A percentile compares a stretch with the other conserved stretches of the same genome.
These are phyloP conservation scores for Colletotrichum eremochloae DNA, from an alignment of 2,329 filamentous ascomycete species.

Conservation along the genomic window DNA sequence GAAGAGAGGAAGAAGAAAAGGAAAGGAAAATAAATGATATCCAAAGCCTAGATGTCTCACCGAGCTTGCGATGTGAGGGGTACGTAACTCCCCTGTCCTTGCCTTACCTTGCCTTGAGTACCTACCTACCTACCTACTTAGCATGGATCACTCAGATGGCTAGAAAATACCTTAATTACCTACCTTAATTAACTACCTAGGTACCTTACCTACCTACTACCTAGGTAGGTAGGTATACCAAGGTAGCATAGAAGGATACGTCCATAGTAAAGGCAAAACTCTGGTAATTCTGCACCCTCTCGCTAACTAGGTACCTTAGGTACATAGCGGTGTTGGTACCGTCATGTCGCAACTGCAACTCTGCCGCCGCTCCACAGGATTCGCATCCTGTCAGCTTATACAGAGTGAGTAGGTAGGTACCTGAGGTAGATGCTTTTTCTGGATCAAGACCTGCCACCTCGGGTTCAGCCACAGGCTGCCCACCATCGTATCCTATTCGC, in stretches of 20 bases:
- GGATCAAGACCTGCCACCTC: conserved; percentile 21
- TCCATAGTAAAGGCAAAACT: not conserved
- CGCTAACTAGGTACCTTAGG: not conserved
- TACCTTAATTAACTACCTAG: not conserved
- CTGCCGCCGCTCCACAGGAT: conserved; percentile 38
- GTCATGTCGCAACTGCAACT: conserved; percentile 22
- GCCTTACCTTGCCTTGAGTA: not conserved
- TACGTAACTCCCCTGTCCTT: not conserved
- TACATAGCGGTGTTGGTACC: not conserved
- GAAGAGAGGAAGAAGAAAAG: not conserved
- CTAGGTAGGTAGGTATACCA: no score
- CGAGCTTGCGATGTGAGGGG: not conserved
- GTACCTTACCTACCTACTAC: not conserved
- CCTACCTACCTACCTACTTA: not conserved
- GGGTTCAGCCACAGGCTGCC: conserved; percentile 17
- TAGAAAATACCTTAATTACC: not conserved
- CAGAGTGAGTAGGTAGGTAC: not conserved
- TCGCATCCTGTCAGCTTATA: conserved; percentile 35
- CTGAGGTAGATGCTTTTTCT: not conserved
- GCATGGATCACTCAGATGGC: not conserved
- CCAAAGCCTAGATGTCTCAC: conserved; percentile 20
- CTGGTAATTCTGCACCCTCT: conserved; percentile 7
- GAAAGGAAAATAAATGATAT: not conserved
- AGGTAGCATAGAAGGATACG: no score
- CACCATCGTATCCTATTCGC: conserved; percentile 15